A percentile compares a stretch with the other conserved stretches of the same genome.
Conservation (phyloP, 345 rosid genomes). For the Eucalyptus erythrocorys region DNA sequence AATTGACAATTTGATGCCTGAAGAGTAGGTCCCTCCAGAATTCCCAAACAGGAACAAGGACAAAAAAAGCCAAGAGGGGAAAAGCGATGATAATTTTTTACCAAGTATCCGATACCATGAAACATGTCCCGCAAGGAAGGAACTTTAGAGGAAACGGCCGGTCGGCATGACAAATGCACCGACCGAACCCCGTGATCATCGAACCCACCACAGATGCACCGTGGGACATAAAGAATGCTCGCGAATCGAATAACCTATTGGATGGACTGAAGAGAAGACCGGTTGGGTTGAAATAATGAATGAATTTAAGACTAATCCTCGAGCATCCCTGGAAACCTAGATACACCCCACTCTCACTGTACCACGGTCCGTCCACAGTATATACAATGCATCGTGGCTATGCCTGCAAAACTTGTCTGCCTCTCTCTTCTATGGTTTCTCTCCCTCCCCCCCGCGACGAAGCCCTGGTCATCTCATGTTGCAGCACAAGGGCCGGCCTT, state of each 20-base stretch:
- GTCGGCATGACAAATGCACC: background rate
- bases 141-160: no score
- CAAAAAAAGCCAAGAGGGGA: no score
- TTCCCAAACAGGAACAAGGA: no score
- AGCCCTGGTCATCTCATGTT: slow-evolving; percentile 53
- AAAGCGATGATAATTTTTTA: background rate
- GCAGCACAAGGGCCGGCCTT: slow-evolving; percentile 64
- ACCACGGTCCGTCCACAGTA: background rate
- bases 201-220: background rate
- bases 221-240: background rate
- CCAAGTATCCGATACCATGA: background rate
- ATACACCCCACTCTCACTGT: background rate
- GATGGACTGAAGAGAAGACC: background rate
- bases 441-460: background rate
- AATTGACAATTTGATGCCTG: no score
- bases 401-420: slow-evolving; percentile 10
- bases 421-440: background rate
- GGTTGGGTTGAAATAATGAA: background rate
- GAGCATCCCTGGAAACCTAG: background rate
- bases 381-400: background rate
- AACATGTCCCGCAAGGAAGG: background rate
- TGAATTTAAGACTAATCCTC: background rate
- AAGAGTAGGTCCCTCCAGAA: no score
- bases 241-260: background rate
- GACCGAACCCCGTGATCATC: background rate